phyloP scores from a whole-genome alignment of 169 alveolate species.

The Ophryocystis elektroscirrha region DNA sequence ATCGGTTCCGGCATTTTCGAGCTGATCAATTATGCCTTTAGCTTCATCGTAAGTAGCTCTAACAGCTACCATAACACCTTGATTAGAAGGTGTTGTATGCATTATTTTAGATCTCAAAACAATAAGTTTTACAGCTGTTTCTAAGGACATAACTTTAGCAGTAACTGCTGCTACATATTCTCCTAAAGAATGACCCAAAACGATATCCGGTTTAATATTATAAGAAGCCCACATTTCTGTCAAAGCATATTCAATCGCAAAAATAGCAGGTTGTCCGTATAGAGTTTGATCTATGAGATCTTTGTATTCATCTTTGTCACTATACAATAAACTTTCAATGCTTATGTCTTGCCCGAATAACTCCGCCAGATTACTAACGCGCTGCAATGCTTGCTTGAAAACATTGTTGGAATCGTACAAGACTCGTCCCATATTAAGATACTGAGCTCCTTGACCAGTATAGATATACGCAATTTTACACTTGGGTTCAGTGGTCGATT shows the following conservation, averaged over 20 bases:
- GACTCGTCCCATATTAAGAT: constrained; percentile 25
- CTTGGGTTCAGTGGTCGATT: not conserved
- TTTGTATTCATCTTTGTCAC: not conserved
- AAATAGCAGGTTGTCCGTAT: constrained; percentile 37
- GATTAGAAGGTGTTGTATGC: not conserved
- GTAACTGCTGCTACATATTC: constrained; percentile 30
- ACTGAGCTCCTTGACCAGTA: constrained; percentile 35
- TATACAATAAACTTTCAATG: constrained; percentile 5
- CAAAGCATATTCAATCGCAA: constrained; percentile 37
- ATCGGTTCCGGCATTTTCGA: not conserved
- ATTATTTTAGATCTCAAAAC: constrained; percentile 14
- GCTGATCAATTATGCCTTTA: not conserved
- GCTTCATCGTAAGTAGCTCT: not conserved
- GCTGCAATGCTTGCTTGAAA: constrained; percentile 17
- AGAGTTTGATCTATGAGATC: constrained; percentile 15
- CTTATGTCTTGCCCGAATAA: not conserved
- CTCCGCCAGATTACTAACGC: not conserved
- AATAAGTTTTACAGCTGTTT: constrained; percentile 16
- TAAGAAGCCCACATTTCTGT: constrained; percentile 1
- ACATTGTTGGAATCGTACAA: constrained; percentile 14
- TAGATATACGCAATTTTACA: constrained; percentile 21
- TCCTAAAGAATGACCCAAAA: constrained; percentile 33
- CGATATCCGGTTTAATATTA: constrained; percentile 17
- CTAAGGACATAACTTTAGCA: constrained; percentile 20
- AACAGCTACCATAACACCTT: constrained; percentile 16